Evolutionary conservation across 345 rosid species (phyloP), one percentile per base, ranked within the genome.

Genomic region (Camelina hispida): DNA sequence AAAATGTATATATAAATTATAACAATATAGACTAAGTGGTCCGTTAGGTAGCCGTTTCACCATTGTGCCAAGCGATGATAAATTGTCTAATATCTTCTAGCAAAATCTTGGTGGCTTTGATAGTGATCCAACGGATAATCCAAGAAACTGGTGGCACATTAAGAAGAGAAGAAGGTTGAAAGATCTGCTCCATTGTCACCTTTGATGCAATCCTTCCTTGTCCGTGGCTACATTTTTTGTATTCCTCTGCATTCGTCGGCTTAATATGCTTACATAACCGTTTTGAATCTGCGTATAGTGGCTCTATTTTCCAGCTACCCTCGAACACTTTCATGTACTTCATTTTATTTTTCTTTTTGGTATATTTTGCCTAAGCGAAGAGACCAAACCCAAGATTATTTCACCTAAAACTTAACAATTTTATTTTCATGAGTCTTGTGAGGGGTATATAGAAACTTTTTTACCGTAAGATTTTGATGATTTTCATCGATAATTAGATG

Each of bases 141-240:
- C 94, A 90, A 34, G 98, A 93, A 73, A 88, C 75, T 15, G 94
- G 96, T 3, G 96, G 98, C 2, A 91, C 85, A 3, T 93, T 87
- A 44, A 86, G 76, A 51, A 87, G 37, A 17, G 44, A 5, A 51
- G 89, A 77, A 10, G 92, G 96, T 72, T 91, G 86, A 78, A 88
- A 80, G 55, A 83, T 75, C 55, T 87, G 96, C 30, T 88, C 85
- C 85, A 91, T 79, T 75, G 80, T 85, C 79, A 83, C 88, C 9
- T 51, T 86, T 2, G 93, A 89, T 25, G 81, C 96, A 10, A 89
- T 35, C 82, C 89, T 84, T 72, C 97, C 97, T 79, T 83, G 82
- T 18, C 92, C 91, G n/a, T 81, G 50, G 0, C 90, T 85, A 62
- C 93, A 86, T 11, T 74, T 85, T 53, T 69, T 46, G 35, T 91